Evolutionary conservation across 495 filamentous ascomycete species (phyloP), one percentile per base, ranked within the genome.

Genomic region (Letharia lupina): DNA sequence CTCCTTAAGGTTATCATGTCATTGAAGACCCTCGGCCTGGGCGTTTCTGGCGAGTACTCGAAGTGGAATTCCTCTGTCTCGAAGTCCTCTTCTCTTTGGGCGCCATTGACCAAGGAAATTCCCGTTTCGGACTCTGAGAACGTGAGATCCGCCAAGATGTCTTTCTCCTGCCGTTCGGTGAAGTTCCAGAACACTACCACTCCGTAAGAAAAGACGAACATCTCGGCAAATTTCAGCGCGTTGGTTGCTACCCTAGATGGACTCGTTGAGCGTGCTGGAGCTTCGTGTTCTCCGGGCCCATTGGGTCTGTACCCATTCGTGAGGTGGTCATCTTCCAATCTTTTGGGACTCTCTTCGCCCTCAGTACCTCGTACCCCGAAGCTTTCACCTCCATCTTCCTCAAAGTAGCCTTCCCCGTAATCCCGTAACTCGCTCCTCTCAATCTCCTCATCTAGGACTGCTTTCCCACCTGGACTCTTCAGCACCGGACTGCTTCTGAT

Each of bases 151-250:
- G 94, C 95, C 39, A 99, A 83, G 54, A 98, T 88, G 73, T 97
- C 93, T 75, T 96, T 98, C 73, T 99, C 94, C 75, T 98, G 94
- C 59, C 84, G 83, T 73, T 96, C 91, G 20, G 92, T 91, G 71
- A 98, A 94, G 73, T 98, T 98, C 94, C 94, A 99, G 73, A 98
- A 97, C 20, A 99, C 94, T 0, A 92, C 93, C 2, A 99, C 95
- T 13, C 94, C 94, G 75, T 99, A 99, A 33, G 88, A 93, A 76
- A 96, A 98, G 64, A 98, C 89, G 73, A 96, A 98, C 89, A 99
- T 92, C 76, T 99, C 94, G 35, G 89, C 95, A 70, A 96, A 93
- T 40, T 81, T 77, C 63, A 87, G 82, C 2, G 83, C 83, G 70
- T 93, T 84, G 15, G 87, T 83, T 13, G 82, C 76, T 39, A 89